Percentiles rank a stretch among this genome's conserved stretches.
Conservation (phyloP, 306 rosid genomes). For the Malus sieversii region DNA sequence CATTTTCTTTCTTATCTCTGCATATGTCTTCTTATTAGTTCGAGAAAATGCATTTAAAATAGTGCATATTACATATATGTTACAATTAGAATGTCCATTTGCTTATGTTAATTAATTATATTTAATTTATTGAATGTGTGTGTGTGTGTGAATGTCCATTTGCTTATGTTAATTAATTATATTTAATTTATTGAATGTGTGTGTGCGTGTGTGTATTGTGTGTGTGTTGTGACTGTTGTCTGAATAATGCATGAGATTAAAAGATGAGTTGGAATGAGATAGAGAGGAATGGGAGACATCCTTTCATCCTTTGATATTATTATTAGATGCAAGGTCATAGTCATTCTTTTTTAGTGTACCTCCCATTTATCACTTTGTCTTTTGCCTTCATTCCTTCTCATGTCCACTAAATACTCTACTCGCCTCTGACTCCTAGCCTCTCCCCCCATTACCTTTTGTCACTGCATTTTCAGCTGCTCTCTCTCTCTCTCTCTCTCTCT, state of each 20-base stretch:
- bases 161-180: no score
- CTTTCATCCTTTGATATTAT: conserved; percentile 40
- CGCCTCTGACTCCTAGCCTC: conserved; percentile 9
- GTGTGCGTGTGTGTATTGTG: no score
- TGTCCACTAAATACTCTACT: conserved; percentile 70
- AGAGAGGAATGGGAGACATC: neutral
- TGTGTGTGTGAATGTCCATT: neutral
- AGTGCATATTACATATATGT: no score
- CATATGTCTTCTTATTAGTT: neutral
- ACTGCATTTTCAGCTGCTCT: neutral
- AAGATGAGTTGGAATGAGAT: neutral
- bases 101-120: no score
- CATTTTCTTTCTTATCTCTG: neutral
- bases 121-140: no score
- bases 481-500: neutral
- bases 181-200: no score
- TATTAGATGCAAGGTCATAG: conserved; percentile 77
- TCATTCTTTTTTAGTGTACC: conserved; percentile 83
- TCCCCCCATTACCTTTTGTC: neutral
- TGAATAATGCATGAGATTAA: neutral
- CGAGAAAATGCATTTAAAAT: no score
- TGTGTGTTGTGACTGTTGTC: neutral
- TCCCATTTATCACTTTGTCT: conserved; percentile 92
- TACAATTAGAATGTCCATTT: no score
- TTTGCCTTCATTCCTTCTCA: conserved; percentile 78